Percentiles rank a stretch among this genome's conserved stretches.
These are phyloP conservation scores for Paxillus rubicundulus DNA, from an alignment of 768 basidiomycete species.

Conservation along the genomic window DNA sequence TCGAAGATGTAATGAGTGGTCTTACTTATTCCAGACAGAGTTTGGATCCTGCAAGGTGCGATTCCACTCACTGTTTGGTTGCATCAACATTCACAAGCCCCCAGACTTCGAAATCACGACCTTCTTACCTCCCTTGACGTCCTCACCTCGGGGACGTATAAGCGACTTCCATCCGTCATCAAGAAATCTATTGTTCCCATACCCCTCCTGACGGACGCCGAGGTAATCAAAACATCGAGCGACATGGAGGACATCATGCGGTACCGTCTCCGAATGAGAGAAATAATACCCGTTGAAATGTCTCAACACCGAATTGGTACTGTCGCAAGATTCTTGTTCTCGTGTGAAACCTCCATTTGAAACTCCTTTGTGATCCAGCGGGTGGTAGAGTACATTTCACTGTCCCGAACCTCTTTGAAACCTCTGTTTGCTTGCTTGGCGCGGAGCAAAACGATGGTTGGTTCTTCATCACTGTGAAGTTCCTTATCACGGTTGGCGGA, in stretches of 20 bases:
- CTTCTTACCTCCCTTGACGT: slow-evolving; percentile 89
- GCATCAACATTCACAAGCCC: background rate
- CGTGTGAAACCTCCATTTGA: slow-evolving; percentile 8
- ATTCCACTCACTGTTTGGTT: background rate
- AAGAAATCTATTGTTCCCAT: slow-evolving; percentile 76
- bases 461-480: slow-evolving; percentile 82
- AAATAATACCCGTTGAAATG: slow-evolving; percentile 84
- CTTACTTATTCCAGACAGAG: slow-evolving; percentile 65
- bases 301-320: slow-evolving; percentile 62
- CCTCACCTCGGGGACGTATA: slow-evolving; percentile 82
- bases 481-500: slow-evolving; percentile 69
- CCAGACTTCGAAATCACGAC: slow-evolving; percentile 89
- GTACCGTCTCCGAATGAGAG: slow-evolving; percentile 73
- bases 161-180: slow-evolving; percentile 75
- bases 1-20: slow-evolving; percentile 63
- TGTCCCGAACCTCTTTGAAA: slow-evolving; percentile 69
- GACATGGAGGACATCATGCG: slow-evolving; percentile 78
- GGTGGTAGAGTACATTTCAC: slow-evolving; percentile 80
- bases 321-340: slow-evolving; percentile 24
- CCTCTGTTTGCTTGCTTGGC: slow-evolving; percentile 71
- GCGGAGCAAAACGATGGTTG: slow-evolving; percentile 70
- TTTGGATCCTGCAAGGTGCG: slow-evolving; percentile 76
- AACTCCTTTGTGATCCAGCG: slow-evolving; percentile 39
- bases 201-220: slow-evolving; percentile 60
- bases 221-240: slow-evolving; percentile 61